phyloP scores from a whole-genome alignment of 108 stramenopile species.

The Epithemia pelagica region DNA sequence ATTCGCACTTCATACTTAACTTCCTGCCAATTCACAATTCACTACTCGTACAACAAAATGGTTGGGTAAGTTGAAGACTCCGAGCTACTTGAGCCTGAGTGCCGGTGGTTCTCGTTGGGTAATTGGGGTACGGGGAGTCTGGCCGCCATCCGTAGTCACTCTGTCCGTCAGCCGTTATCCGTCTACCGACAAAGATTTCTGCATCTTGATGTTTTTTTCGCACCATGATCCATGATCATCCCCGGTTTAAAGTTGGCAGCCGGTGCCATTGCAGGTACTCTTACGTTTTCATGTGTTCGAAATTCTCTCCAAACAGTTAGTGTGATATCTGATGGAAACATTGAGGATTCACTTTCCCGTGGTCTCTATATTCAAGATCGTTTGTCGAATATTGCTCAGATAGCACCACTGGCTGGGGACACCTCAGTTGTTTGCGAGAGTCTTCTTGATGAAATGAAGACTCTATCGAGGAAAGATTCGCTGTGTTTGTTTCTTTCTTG shows the following conservation, averaged over 20 bases:
- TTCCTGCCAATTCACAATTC: too few species aligned
- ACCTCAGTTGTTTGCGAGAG: background rate
- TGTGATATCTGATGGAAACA: background rate
- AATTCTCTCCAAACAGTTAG: conserved; percentile 17
- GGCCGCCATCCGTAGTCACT: too few species aligned
- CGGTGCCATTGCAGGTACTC: conserved; percentile 3
- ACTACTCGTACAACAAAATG: too few species aligned
- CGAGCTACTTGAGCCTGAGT: too few species aligned
- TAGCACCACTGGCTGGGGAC: background rate
- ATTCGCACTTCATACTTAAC: too few species aligned
- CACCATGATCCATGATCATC: too few species aligned
- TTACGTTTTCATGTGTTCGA: conserved; percentile 10
- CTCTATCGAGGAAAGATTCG: conserved; percentile 11
- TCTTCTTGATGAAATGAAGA: background rate
- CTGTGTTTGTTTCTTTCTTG: conserved; percentile 12
- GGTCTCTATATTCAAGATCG: background rate
- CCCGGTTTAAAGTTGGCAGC: conserved; percentile 6
- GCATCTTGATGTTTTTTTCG: too few species aligned
- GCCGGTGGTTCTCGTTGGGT: too few species aligned
- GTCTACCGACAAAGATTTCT: too few species aligned
- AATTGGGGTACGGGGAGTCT: too few species aligned
- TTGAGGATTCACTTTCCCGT: background rate
- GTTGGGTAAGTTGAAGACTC: too few species aligned
- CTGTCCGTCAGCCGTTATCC: too few species aligned
- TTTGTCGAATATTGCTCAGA: background rate